Base-by-base conservation (phyloP, 2,329 filamentous ascomycete species). In the Clonostachys sp. region DNA sequence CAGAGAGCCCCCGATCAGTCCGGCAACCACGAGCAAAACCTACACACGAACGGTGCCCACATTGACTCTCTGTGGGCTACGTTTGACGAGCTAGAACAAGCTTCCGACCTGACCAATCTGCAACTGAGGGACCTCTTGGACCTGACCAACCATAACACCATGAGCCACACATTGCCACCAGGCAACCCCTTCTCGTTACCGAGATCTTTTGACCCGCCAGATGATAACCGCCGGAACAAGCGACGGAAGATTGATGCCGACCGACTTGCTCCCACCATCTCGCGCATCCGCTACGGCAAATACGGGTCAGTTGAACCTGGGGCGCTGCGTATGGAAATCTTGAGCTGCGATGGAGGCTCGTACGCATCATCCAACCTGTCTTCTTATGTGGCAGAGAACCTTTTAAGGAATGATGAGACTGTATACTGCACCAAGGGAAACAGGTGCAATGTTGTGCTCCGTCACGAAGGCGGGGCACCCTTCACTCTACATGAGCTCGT, bases 391-490 rank as follows among this genome's bases (percentile, higher is more conserved):
- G 83, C 86, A 17, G 88, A 91, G 55, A 96, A 96, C 62, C 84
- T 96, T 30, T 74, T 97, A 51, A 83, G 81, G 55, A 84, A 91
- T 62, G 89, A 97, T 65, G 75, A 77, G 49, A 88, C 86, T 12
- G 89, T 96, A 3, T 97, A 96, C 62, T 95, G 91, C 67, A 95
- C 91, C 36, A 89, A 92, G 62, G 84, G 83, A n/a, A 87, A 87
- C 51, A 81, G 84, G 49, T 96, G 91, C 70, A 96, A 96, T 60
- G 82, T 97, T 56, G 75, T 97, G 12, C 67, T 97, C 48, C 81
- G 83, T 49, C 92, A 97, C 62, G 83, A 87, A 54, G 90, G 88
- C 41, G 83, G 83, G 36, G 86, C 87, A 3, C 81, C 87, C 1
- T 97, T 97, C 59, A 88, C 81, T 47, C 68, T 97, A 47, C 87